These are phyloP conservation scores for Cymbopogon flexuosus DNA, from an alignment of 202 grass and related monocot genomes.

Conservation along the genomic window DNA sequence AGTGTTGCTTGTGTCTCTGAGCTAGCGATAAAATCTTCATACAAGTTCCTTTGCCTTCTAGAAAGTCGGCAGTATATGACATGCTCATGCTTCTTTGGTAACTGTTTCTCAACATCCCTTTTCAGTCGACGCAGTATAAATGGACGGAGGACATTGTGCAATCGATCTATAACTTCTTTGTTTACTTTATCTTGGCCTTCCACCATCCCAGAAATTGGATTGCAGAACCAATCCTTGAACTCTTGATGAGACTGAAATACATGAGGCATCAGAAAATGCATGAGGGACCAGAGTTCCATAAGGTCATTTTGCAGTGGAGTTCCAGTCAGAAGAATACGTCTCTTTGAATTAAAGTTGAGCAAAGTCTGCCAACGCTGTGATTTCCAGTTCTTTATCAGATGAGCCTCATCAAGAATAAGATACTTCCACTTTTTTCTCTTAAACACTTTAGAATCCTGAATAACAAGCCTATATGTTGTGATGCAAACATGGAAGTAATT, in stretches of 20 bases:
- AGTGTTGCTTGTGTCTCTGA: constrained; percentile 92
- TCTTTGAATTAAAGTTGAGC: constrained; percentile 94
- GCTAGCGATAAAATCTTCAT: constrained; percentile 95
- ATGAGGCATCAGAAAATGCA: constrained; percentile 99
- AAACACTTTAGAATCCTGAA: constrained; percentile 97
- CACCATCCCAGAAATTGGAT: constrained; percentile 98
- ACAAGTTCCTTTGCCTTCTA: constrained; percentile 95
- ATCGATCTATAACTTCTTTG: constrained; percentile 84
- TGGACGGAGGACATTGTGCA: constrained; percentile 98
- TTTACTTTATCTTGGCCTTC: constrained; percentile 99
- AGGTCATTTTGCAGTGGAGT: constrained; percentile 98
- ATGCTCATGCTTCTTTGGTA: constrained; percentile 85
- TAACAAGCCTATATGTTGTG: constrained; percentile 95
- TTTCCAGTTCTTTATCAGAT: constrained; percentile 99
- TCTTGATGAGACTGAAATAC: constrained; percentile 99
- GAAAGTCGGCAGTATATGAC: constrained; percentile 96
- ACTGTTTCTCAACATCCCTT: constrained; percentile 95
- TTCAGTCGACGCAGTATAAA: constrained; percentile 88
- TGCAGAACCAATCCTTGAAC: constrained; percentile 99
- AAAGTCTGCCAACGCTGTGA: constrained; percentile 99
- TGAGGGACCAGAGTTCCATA: constrained; percentile 99
- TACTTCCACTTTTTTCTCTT: constrained; percentile 99
- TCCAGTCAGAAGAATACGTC: constrained; percentile 91
- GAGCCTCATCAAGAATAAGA: constrained; percentile 99
- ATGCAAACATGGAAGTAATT: constrained; percentile 99